Base-by-base conservation (phyloP, 2,329 filamentous ascomycete genomes). In the Acephala macrosclerotiorum region DNA sequence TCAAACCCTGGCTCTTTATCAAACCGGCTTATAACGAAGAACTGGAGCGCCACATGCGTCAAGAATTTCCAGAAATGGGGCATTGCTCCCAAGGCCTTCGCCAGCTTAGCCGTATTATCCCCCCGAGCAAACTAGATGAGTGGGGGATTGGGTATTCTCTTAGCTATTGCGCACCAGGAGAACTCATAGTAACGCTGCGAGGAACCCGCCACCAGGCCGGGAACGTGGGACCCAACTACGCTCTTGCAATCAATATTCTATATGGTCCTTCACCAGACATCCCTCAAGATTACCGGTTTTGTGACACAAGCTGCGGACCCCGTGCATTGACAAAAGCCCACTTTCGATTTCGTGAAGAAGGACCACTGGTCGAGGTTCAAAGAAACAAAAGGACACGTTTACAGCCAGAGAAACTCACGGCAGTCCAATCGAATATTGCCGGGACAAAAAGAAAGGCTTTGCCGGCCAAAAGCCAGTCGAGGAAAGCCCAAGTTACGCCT, bases 401-500 rank as follows among this genome's bases (percentile, higher is more conserved):
- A n/a, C n/a, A n/a, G n/a, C n/a, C n/a, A n/a, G n/a, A n/a, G n/a
- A n/a, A n/a, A n/a, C n/a, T n/a, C n/a, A n/a, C n/a, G n/a, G n/a
- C n/a, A n/a, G n/a, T n/a, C n/a, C n/a, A n/a, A n/a, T n/a, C n/a
- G n/a, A n/a, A n/a, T n/a, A n/a, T n/a, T n/a, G n/a, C n/a, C n/a
- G n/a, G n/a, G n/a, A n/a, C n/a, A n/a, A n/a, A n/a, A n/a, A n/a
- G n/a, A n/a, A n/a, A n/a, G n/a, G n/a, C n/a, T n/a, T n/a, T n/a
- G n/a, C n/a, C n/a, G n/a, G n/a, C n/a, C n/a, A n/a, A n/a, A n/a
- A n/a, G n/a, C n/a, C n/a, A n/a, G n/a, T n/a, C n/a, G n/a, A n/a
- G 58, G 40, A 61, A 26, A 51, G 47, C 51, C n/a, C 51, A n/a
- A 65, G 49, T 65, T 26, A 20, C 63, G n/a, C 63, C 38, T 33